These are phyloP conservation scores for Lasiodiplodia sp. DNA, from an alignment of 2,329 filamentous ascomycete genomes.

Conservation along the genomic window DNA sequence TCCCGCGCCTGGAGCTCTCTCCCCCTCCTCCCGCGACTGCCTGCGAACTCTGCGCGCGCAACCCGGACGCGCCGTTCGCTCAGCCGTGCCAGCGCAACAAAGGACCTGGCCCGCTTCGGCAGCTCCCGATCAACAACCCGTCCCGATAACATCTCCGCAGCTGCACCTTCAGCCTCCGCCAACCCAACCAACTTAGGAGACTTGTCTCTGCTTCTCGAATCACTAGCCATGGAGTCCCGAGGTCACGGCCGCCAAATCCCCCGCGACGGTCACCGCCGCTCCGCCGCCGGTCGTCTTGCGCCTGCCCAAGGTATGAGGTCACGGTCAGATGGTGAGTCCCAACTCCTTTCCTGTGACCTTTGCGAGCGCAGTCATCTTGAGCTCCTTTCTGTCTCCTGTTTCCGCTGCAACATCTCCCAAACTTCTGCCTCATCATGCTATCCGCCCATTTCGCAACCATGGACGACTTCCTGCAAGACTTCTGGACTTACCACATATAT, in stretches of 20 bases:
- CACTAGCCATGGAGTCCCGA: slow-evolving; percentile 11
- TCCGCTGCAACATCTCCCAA: background rate
- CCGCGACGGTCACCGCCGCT: slow-evolving; percentile 15
- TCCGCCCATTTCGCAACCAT: slow-evolving; percentile 16
- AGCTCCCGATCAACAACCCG: slow-evolving; percentile 20
- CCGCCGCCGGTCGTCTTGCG: slow-evolving; percentile 21
- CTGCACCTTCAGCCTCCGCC: slow-evolving; percentile 1
- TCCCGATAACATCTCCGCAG: background rate
- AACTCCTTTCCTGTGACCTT: slow-evolving; percentile 21
- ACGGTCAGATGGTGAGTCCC: slow-evolving; percentile 29
- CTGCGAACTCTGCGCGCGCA: slow-evolving; percentile 5
- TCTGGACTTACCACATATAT: slow-evolving; percentile 29
- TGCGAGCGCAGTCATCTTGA: background rate
- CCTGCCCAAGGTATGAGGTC: slow-evolving; percentile 27
- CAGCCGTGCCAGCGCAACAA: slow-evolving; percentile 25
- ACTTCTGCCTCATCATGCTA: background rate
- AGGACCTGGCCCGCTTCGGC: slow-evolving; percentile 17
- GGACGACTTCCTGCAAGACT: slow-evolving; percentile 30
- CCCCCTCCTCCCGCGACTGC: slow-evolving; percentile 5
- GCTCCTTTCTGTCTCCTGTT: background rate
- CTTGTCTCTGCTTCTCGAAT: slow-evolving; percentile 12
- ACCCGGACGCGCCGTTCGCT: slow-evolving; percentile 2
- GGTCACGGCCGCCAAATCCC: slow-evolving; percentile 24
- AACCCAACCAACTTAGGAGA: background rate
- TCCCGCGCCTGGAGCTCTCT: background rate